These are phyloP conservation scores for Phlebiopsis gigantea DNA, from an alignment of 768 basidiomycete species.

Conservation along the genomic window DNA sequence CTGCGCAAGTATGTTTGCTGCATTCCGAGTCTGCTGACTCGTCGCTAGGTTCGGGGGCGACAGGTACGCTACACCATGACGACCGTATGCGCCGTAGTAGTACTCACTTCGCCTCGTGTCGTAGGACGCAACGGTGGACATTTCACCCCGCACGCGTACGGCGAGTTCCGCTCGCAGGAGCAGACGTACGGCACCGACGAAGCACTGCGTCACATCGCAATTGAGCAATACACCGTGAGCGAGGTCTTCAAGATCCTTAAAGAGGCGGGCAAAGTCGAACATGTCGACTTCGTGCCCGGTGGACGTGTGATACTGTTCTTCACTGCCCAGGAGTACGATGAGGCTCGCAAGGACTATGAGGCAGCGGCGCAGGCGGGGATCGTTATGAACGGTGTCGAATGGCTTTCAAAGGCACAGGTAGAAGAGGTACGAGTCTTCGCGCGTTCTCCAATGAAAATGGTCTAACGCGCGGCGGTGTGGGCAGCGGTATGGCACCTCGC, in stretches of 20 bases:
- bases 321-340: constrained; percentile 37
- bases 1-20: too few relatives aligned
- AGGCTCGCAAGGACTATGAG: constrained; percentile 39
- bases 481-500: constrained; percentile 39
- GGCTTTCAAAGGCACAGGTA: constrained; percentile 43
- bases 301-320: constrained; percentile 47
- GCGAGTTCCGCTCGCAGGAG: constrained; percentile 36
- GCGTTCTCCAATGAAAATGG: neutral
- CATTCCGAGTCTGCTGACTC: too few relatives aligned
- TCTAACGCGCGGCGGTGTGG: neutral
- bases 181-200: constrained; percentile 45
- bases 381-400: constrained; percentile 37
- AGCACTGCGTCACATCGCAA: constrained; percentile 42
- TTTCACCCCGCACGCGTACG: constrained; percentile 47
- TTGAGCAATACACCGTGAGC: constrained; percentile 54
- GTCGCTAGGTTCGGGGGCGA: too few relatives aligned
- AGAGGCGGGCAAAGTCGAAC: constrained; percentile 34
- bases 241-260: constrained; percentile 47
- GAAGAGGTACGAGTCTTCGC: constrained; percentile 15
- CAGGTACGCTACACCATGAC: too few relatives aligned
- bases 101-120: neutral
- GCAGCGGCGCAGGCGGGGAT: constrained; percentile 51
- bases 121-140: constrained; percentile 79
- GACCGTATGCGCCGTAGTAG: too few relatives aligned
- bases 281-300: constrained; percentile 59